These are phyloP conservation scores for Pichia sp. DNA, from an alignment of 1,139 yeast genomes.

Conservation along the genomic window DNA sequence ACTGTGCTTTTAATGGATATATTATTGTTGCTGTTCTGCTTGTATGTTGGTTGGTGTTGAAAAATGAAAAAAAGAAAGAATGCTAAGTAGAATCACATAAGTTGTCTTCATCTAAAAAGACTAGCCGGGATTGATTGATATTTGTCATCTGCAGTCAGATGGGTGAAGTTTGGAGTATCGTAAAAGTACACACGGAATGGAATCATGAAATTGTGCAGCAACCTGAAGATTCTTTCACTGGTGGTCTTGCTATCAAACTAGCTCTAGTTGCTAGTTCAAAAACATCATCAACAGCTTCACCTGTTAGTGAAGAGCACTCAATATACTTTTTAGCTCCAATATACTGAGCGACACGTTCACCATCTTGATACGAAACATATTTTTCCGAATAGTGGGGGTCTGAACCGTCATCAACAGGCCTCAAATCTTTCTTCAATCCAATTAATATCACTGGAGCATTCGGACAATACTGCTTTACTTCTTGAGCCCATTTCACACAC, in stretches of 20 bases:
- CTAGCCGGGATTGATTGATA: too few relatives aligned
- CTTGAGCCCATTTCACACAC: conserved; percentile 64
- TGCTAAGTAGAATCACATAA: too few relatives aligned
- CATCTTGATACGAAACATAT: conserved; percentile 49
- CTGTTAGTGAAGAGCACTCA: conserved; percentile 72
- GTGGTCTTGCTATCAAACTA: conserved; percentile 44
- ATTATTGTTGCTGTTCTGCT: too few relatives aligned
- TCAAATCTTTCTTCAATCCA: conserved; percentile 64
- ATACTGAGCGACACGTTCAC: conserved; percentile 51
- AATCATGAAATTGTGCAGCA: conserved; percentile 36
- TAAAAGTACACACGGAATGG: too few relatives aligned
- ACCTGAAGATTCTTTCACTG: conserved; percentile 28
- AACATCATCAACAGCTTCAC: conserved; percentile 77
- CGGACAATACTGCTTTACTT: conserved; percentile 61
- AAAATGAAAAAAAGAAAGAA: too few relatives aligned
- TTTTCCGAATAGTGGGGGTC: conserved; percentile 29
- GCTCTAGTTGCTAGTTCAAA: conserved; percentile 71
- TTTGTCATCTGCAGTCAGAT: too few relatives aligned
- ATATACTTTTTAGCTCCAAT: conserved; percentile 65
- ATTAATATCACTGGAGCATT: conserved; percentile 57
- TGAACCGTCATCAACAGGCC: conserved; percentile 33
- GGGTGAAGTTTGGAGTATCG: too few relatives aligned
- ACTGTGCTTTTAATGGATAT: too few relatives aligned
- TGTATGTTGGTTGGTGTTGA: too few relatives aligned
- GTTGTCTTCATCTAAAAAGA: too few relatives aligned